phyloP scores from a whole-genome alignment of 805 yeast genomes.

The Saturnispora silvae region DNA sequence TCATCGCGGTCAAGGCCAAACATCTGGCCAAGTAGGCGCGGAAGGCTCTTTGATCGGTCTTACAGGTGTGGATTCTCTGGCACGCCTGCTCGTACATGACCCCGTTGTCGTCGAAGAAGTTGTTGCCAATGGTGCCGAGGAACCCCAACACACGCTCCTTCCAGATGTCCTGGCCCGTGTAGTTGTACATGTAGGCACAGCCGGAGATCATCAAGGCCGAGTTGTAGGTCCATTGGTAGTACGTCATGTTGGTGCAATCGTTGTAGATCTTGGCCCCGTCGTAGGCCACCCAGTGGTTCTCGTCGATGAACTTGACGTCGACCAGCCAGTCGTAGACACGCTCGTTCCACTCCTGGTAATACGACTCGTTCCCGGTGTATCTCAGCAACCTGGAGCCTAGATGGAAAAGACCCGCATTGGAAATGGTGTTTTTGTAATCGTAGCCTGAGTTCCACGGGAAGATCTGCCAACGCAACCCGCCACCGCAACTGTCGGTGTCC shows the following conservation, averaged over 20 bases:
- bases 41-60: conserved; percentile 86
- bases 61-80: conserved; percentile 53
- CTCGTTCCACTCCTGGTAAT: conserved; percentile 64
- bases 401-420: conserved; percentile 86
- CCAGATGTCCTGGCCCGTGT: conserved; percentile 63
- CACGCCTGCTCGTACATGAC: conserved; percentile 81
- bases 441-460: conserved; percentile 91
- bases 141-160: conserved; percentile 44
- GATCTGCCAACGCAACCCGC: conserved; percentile 96
- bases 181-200: conserved; percentile 68
- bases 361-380: conserved; percentile 59
- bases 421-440: conserved; percentile 81
- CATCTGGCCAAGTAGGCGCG: conserved; percentile 73
- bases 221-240: conserved; percentile 77
- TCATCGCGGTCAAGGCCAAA: conserved; percentile 60
- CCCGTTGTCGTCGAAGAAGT: conserved; percentile 36
- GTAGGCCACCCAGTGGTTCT: conserved; percentile 37
- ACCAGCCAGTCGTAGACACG: conserved; percentile 74
- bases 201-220: conserved; percentile 74
- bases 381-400: conserved; percentile 80
- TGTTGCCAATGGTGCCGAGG: conserved; percentile 43
- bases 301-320: conserved; percentile 38
- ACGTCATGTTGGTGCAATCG: conserved; percentile 53
- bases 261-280: conserved; percentile 55
- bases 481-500: conserved; percentile 66